These are phyloP conservation scores for Hypoxylon sp. DNA, from an alignment of 2,329 filamentous ascomycete genomes.

Conservation along the genomic window DNA sequence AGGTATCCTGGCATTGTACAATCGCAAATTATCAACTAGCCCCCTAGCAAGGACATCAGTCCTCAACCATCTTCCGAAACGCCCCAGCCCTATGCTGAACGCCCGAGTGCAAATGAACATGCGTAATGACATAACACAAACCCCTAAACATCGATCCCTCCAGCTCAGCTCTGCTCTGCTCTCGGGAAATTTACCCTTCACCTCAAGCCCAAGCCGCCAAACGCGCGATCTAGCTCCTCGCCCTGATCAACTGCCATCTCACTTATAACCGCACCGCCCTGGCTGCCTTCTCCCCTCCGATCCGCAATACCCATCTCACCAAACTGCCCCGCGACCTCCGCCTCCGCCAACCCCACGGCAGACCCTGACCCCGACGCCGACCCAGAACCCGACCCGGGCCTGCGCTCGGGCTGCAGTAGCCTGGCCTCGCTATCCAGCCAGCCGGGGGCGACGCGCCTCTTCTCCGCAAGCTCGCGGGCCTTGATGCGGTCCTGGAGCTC, in stretches of 20 bases:
- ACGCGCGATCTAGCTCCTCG: slow-evolving; percentile 70
- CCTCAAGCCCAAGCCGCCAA: slow-evolving; percentile 60
- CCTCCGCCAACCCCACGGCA: slow-evolving; percentile 44
- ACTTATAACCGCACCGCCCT: slow-evolving; percentile 47
- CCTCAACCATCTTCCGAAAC: slow-evolving; percentile 9
- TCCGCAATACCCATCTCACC: slow-evolving; percentile 52
- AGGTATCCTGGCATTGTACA: neutral
- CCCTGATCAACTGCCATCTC: slow-evolving; percentile 65
- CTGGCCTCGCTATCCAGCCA: slow-evolving; percentile 83
- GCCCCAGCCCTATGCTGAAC: slow-evolving; percentile 19
- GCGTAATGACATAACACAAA: neutral
- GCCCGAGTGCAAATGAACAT: slow-evolving; percentile 1
- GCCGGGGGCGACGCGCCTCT: slow-evolving; percentile 82
- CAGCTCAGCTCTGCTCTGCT: neutral
- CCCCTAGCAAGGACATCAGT: neutral
- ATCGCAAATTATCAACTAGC: slow-evolving; percentile 2
- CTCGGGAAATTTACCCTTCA: neutral
- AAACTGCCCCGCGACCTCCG: slow-evolving; percentile 46
- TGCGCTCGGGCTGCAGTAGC: slow-evolving; percentile 77
- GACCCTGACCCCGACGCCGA: slow-evolving; percentile 40
- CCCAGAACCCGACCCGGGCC: slow-evolving; percentile 44
- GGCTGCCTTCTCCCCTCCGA: slow-evolving; percentile 30
- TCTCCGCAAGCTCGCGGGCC: slow-evolving; percentile 81
- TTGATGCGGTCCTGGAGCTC: slow-evolving; percentile 78
- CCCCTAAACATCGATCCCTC: too few relatives aligned